A percentile compares a stretch with the other conserved stretches of the same genome.
Evolutionary conservation across 441 rosid genomes (phyloP).

Genomic region (Erysimum cheiri): DNA sequence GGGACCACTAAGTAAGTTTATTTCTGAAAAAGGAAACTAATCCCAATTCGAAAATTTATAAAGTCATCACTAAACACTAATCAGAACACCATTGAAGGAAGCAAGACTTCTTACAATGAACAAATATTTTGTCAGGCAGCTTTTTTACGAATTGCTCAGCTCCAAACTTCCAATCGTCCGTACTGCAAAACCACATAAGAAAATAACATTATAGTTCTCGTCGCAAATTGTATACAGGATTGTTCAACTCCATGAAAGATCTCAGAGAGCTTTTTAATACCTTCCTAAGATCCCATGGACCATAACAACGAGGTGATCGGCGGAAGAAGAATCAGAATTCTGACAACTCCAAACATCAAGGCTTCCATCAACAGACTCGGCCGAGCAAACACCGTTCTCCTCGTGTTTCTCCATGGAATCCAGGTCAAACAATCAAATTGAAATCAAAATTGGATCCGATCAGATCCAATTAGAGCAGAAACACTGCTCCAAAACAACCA

Average conservation of each 20-base stretch:
- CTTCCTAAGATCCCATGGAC: conserved; percentile 97
- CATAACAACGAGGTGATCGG: conserved; percentile 96
- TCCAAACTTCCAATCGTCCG: conserved; percentile 89
- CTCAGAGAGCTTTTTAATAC: too few relatives aligned
- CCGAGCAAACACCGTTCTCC: conserved; percentile 61
- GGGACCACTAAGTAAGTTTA: conserved; percentile 12
- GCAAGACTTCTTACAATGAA: conserved; percentile 68
- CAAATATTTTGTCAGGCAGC: conserved; percentile 80
- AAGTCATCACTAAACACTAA: not conserved
- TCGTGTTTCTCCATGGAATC: conserved; percentile 56
- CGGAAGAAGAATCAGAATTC: conserved; percentile 67
- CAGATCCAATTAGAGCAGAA: conserved; percentile 13
- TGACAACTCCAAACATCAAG: conserved; percentile 77
- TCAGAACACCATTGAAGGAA: not conserved
- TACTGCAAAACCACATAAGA: conserved; percentile 52
- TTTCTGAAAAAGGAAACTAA: not conserved
- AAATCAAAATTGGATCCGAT: conserved; percentile 15
- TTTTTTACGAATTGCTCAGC: conserved; percentile 81
- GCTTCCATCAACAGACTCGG: conserved; percentile 71
- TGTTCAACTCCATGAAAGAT: too few relatives aligned
- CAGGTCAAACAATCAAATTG: not conserved
- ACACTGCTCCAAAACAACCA: not conserved
- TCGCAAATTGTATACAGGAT: too few relatives aligned
- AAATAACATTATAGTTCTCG: conserved; percentile 6
- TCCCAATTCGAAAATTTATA: not conserved